A percentile compares a stretch with the other conserved stretches of the same genome.
These are phyloP conservation scores for Picea mariana DNA, from an alignment of 83 land plant genomes.

Conservation along the genomic window DNA sequence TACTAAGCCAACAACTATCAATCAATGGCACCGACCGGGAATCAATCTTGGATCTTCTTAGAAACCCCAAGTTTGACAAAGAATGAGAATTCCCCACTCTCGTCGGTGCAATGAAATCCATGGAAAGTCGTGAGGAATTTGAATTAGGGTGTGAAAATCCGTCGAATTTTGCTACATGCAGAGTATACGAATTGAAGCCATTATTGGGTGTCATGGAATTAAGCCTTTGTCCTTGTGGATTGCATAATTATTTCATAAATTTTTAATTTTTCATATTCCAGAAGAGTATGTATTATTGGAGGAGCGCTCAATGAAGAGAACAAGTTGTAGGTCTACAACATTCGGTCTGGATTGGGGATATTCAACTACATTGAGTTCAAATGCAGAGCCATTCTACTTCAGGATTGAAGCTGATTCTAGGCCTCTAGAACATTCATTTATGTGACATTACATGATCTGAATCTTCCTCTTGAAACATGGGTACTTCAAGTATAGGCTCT, in stretches of 20 bases:
- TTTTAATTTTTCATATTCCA: not conserved
- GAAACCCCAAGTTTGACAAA: too few relatives aligned
- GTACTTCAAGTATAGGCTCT: conserved; percentile 29
- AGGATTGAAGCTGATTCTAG: not conserved
- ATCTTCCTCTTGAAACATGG: not conserved
- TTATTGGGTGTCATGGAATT: too few relatives aligned
- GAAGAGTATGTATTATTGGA: not conserved
- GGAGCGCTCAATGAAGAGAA: not conserved
- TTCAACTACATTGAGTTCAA: not conserved
- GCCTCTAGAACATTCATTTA: not conserved
- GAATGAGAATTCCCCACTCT: too few relatives aligned
- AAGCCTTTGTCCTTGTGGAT: not conserved
- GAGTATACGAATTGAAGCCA: too few relatives aligned
- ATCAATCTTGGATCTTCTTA: too few relatives aligned
- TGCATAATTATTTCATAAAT: not conserved
- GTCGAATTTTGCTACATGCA: too few relatives aligned
- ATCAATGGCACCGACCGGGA: too few relatives aligned
- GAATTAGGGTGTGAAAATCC: too few relatives aligned
- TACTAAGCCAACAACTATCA: too few relatives aligned
- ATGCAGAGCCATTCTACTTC: not conserved
- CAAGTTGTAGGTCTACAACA: not conserved
- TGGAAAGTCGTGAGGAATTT: too few relatives aligned
- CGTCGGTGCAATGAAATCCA: too few relatives aligned
- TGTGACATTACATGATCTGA: not conserved
- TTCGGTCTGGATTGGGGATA: not conserved